Base-by-base conservation (phyloP, 108 stramenopile genomes). In the Chaetoceros tenuissimus region DNA sequence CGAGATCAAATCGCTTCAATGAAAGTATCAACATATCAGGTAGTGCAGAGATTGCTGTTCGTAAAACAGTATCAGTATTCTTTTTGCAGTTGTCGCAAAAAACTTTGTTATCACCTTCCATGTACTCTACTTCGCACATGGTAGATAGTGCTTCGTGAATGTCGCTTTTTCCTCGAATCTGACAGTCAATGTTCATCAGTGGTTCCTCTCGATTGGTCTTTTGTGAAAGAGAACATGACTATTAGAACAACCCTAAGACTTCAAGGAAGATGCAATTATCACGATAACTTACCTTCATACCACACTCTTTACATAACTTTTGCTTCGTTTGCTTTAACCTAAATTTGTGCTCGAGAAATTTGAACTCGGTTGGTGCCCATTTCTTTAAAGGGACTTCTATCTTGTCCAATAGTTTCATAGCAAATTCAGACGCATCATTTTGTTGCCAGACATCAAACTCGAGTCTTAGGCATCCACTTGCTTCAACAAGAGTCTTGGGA, bases 371-470 rank as follows among this genome's bases (percentile, higher is more conserved):
- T 20, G 90, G 89, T 0, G 87, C 82, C 87, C 85, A 88, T 23
- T 74, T 74, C 69, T 91, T 94, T 55, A 95, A 60, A 3, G 93
- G 71, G 0, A 79, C 81, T 67, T 98, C 97, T 3, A 98, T 63
- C 44, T 84, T 70, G 64, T 98, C 97, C 18, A 98, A 76, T 5
- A 98, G 76, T 64, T 97, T 96, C 63, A 90, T 92, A 17, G 89
- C 89, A 65, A 96, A 98, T 60, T 98, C 97, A 18, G 92, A 84
- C n/a, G 97, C 96, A 63, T 98, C 97, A 63, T 98, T 98, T 69
- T 98, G 97, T 65, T 98, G 97, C 92, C 94, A 96, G 43, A 98
- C 94, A 50, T 92, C 92, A 60, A 94, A 98, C 59, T 96, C 92
- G 21, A 98, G 76, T 53, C 96, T 98, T 64, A 98, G 79, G 64